These are phyloP conservation scores for Amorphotheca resinae DNA, from an alignment of 495 filamentous ascomycete genomes.

Conservation along the genomic window DNA sequence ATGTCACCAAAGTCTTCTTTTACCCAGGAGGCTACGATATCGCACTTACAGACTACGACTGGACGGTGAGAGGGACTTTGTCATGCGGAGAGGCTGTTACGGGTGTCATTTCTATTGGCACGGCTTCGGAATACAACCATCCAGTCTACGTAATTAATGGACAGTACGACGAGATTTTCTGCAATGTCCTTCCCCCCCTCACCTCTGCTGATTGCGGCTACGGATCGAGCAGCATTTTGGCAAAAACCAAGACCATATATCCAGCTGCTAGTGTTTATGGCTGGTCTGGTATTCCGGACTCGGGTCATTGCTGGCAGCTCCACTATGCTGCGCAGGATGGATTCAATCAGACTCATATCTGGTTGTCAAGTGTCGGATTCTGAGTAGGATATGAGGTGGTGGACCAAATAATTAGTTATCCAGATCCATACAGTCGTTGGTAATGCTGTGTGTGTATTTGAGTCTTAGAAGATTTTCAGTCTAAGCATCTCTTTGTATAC, in stretches of 20 bases:
- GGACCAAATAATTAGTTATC: too few species aligned
- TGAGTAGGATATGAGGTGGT: too few species aligned
- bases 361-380: conserved; percentile 6
- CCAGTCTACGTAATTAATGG: conserved; percentile 7
- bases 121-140: background rate
- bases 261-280: conserved; percentile 1
- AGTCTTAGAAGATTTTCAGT: too few species aligned
- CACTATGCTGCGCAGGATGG: conserved; percentile 1
- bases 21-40: conserved; percentile 8
- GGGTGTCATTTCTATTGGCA: background rate
- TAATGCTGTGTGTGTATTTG: too few species aligned
- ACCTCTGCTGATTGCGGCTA: background rate
- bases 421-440: too few species aligned
- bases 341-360: conserved; percentile 2
- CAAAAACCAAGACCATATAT: background rate
- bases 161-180: conserved; percentile 9
- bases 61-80: conserved; percentile 1
- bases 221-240: background rate
- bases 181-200: background rate
- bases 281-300: conserved; percentile 4
- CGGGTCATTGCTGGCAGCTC: conserved; percentile 7
- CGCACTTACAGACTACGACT: conserved; percentile 1
- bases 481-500: too few species aligned
- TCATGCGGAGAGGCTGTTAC: conserved; percentile 5
- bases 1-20: conserved; percentile 4